Percentiles rank a stretch among this genome's conserved stretches.
Evolutionary conservation across 2,329 filamentous ascomycete species (phyloP).

Genomic region (Colletotrichum trifolii): DNA sequence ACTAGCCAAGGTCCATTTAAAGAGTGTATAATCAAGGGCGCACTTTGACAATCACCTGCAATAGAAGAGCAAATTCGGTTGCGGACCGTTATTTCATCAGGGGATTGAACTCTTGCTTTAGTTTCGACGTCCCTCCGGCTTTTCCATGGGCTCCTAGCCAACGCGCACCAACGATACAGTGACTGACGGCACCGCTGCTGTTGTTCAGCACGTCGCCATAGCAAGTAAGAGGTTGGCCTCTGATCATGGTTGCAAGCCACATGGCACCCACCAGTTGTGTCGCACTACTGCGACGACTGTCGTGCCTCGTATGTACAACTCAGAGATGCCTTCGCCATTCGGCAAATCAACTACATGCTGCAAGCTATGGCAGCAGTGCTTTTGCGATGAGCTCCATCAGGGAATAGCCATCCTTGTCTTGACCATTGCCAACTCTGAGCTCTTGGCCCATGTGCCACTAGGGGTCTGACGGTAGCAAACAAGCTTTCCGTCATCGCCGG

Average conservation of each 20-base stretch:
- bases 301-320: not conserved
- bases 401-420: conserved; percentile 64
- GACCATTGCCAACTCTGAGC: conserved; percentile 68
- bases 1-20: not conserved
- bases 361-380: not conserved
- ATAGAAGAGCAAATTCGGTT: conserved; percentile 9
- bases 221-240: no score
- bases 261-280: no score
- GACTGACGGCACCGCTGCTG: no score
- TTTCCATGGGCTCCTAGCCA: no score
- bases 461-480: conserved; percentile 71
- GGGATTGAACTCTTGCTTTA: conserved; percentile 27
- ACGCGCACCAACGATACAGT: no score
- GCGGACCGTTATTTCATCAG: conserved; percentile 18
- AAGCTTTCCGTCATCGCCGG: conserved; percentile 79
- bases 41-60: conserved; percentile 7
- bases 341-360: no score
- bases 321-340: not conserved
- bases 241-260: no score
- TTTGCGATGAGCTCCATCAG: conserved; percentile 35
- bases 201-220: no score
- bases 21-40: conserved; percentile 27
- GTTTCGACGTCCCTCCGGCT: not conserved
- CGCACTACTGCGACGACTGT: no score
- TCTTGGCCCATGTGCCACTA: conserved; percentile 68